phyloP scores from a whole-genome alignment of 192 early-diverging fungal genomes.

The Gamsiella multidivaricata region DNA sequence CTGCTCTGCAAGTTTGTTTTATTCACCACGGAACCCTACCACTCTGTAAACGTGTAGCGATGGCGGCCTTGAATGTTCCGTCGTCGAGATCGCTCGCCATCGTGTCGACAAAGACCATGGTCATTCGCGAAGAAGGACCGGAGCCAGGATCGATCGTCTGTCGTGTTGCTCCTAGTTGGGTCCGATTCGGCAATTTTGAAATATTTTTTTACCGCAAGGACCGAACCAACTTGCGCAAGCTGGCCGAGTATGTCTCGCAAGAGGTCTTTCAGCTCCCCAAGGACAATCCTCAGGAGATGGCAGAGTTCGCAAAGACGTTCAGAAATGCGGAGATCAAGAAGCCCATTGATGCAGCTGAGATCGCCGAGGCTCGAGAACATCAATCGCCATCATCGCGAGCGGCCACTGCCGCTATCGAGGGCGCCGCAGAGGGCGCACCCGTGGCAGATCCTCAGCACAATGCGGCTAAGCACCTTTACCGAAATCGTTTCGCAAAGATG shows the following conservation, averaged over 20 bases:
- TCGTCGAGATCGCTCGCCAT: slow-evolving; percentile 83
- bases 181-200: slow-evolving; percentile 92
- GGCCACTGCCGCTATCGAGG: slow-evolving; percentile 2
- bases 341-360: not conserved
- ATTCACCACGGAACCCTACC: too few relatives aligned
- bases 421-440: not conserved
- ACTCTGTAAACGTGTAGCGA: too few relatives aligned
- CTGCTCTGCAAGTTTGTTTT: not conserved
- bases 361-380: not conserved
- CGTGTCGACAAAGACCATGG: slow-evolving; percentile 68
- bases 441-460: not conserved
- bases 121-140: slow-evolving; percentile 71
- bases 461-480: slow-evolving; percentile 26
- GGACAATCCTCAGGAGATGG: slow-evolving; percentile 32
- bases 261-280: slow-evolving; percentile 63
- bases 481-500: slow-evolving; percentile 69
- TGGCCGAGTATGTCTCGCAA: slow-evolving; percentile 81
- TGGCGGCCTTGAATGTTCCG: slow-evolving; percentile 78
- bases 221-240: slow-evolving; percentile 54
- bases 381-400: not conserved
- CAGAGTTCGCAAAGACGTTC: slow-evolving; percentile 9
- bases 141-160: slow-evolving; percentile 84
- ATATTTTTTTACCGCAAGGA: slow-evolving; percentile 79
- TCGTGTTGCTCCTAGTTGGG: slow-evolving; percentile 81
- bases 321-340: not conserved